Conservation (phyloP, 371 early-diverging fungal genomes). For the Ordospora colligata region DNA sequence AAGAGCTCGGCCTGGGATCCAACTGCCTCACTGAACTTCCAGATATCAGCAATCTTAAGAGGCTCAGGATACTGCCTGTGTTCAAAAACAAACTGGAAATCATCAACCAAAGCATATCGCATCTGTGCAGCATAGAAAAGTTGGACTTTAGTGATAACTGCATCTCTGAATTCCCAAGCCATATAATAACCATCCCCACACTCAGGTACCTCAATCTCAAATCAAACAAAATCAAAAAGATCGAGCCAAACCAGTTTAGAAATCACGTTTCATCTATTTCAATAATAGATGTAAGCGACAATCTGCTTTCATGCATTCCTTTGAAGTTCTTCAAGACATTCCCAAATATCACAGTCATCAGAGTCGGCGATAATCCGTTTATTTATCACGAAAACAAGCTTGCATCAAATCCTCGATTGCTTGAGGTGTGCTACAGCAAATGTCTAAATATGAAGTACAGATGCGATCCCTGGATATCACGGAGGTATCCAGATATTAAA, state of each 20-base stretch:
- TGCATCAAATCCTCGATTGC: constrained; percentile 23
- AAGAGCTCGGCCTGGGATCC: constrained; percentile 67
- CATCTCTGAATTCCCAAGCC: constrained; percentile 47
- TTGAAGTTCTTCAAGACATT: constrained; percentile 58
- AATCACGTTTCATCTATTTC: constrained; percentile 24
- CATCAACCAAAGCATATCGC: constrained; percentile 35
- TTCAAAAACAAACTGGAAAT: constrained; percentile 56
- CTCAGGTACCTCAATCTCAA: constrained; percentile 59
- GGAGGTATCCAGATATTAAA: constrained; percentile 27
- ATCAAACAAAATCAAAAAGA: constrained; percentile 50
- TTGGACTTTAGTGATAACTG: constrained; percentile 60
- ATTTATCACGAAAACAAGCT: constrained; percentile 17
- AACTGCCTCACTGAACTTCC: constrained; percentile 64
- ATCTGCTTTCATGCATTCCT: constrained; percentile 46
- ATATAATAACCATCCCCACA: constrained; percentile 33
- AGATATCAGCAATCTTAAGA: constrained; percentile 47
- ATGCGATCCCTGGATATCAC: constrained; percentile 34
- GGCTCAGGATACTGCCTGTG: constrained; percentile 59
- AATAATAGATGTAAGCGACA: constrained; percentile 54
- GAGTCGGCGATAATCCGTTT: constrained; percentile 54
- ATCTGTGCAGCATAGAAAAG: constrained; percentile 56
- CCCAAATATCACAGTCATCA: constrained; percentile 41
- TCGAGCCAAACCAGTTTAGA: constrained; percentile 24
- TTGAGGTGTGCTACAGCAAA: constrained; percentile 51
- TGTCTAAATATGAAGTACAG: constrained; percentile 27